These are phyloP conservation scores for Nelumbo lutea DNA, from an alignment of 164 flowering plant genomes.

Conservation along the genomic window DNA sequence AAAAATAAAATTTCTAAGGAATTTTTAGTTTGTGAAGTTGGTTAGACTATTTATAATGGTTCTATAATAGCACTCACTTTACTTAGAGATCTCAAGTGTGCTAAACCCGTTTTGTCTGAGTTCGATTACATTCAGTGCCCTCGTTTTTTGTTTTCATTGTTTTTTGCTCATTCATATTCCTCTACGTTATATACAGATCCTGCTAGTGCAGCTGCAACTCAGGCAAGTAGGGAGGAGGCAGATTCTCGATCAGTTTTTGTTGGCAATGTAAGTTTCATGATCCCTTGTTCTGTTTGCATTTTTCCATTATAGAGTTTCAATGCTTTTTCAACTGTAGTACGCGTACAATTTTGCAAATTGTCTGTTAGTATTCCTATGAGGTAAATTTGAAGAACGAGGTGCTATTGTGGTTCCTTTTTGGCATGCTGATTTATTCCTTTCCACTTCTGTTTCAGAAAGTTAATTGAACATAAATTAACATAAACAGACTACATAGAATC, in stretches of 20 bases:
- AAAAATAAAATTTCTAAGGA: too few relatives aligned
- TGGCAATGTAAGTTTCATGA: slow-evolving; percentile 52
- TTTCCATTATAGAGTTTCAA: background rate
- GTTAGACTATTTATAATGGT: too few relatives aligned
- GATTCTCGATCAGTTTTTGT: slow-evolving; percentile 74
- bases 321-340: too few relatives aligned
- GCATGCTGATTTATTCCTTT: background rate
- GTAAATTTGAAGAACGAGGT: background rate
- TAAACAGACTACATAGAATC: too few relatives aligned
- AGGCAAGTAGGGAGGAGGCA: slow-evolving; percentile 58
- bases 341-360: too few relatives aligned
- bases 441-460: too few relatives aligned
- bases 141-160: background rate
- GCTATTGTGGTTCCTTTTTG: background rate
- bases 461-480: too few relatives aligned
- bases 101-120: too few relatives aligned
- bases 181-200: slow-evolving; percentile 35
- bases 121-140: too few relatives aligned
- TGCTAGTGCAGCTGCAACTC: slow-evolving; percentile 38
- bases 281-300: background rate
- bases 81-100: too few relatives aligned
- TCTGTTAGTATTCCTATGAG: background rate
- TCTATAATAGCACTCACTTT: too few relatives aligned
- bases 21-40: too few relatives aligned
- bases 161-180: background rate